Evolutionary conservation across 305 asterid species (phyloP).

Genomic region (Coffea humblotiana): DNA sequence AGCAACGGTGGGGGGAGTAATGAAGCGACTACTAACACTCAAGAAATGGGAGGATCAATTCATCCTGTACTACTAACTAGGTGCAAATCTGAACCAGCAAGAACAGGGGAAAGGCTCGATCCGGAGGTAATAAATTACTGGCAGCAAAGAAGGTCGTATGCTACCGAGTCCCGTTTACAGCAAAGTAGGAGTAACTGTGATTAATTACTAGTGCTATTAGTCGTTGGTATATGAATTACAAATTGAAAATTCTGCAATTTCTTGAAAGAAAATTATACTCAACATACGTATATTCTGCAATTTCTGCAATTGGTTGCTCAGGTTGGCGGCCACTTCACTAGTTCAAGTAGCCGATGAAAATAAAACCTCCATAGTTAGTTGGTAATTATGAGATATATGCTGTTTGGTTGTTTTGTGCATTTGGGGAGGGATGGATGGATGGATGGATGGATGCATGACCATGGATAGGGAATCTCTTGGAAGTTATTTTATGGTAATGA

Average conservation of each 20-base stretch:
- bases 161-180: constrained; percentile 26
- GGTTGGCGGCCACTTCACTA: too few species aligned
- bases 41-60: constrained; percentile 34
- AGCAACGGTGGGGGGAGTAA: constrained; percentile 3
- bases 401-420: neutral
- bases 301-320: too few species aligned
- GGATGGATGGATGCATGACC: neutral
- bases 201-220: neutral
- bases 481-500: neutral
- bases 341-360: too few species aligned
- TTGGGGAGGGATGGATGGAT: neutral
- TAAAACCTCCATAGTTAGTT: too few species aligned
- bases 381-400: neutral
- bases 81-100: constrained; percentile 84
- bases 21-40: constrained; percentile 5
- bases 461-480: neutral
- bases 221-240: neutral
- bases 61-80: constrained; percentile 68
- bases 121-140: constrained; percentile 40
- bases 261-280: constrained; percentile 6
- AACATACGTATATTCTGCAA: neutral
- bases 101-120: constrained; percentile 59
- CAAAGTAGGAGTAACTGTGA: constrained; percentile 10
- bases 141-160: constrained; percentile 41
- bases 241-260: constrained; percentile 6